Evolutionary conservation across 352 stramenopile species (phyloP).

Genomic region (Globisporangium sylvaticum): DNA sequence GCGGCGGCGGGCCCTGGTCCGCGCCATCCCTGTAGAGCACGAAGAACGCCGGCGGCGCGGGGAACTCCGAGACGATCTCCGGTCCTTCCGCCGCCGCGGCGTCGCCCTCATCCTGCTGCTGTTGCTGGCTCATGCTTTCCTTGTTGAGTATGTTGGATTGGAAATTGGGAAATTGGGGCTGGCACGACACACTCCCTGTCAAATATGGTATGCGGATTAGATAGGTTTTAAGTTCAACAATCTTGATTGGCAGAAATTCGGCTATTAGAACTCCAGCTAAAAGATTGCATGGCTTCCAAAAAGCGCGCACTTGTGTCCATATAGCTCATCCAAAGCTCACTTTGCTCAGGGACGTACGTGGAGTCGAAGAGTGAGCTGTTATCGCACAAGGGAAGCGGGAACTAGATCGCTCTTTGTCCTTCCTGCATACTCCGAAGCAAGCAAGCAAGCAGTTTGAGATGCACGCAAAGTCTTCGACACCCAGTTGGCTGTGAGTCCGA

Average conservation of each 20-base stretch:
- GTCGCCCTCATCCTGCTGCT: constrained; percentile 5
- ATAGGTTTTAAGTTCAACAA: not conserved
- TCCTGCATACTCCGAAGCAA: no score
- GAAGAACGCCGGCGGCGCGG: constrained; percentile 77
- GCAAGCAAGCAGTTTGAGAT: no score
- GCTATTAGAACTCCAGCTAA: no score
- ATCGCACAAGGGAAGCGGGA: no score
- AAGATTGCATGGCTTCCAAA: no score
- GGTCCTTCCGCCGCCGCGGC: constrained; percentile 33
- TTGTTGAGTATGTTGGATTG: not conserved
- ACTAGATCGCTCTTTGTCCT: no score
- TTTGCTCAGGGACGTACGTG: no score
- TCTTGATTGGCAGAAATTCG: not conserved
- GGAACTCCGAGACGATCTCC: constrained; percentile 85
- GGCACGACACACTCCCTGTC: not conserved
- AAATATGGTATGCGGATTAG: not conserved
- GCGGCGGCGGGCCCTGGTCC: constrained; percentile 47
- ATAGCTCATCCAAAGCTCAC: no score
- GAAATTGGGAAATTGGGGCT: not conserved
- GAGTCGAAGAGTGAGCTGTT: no score
- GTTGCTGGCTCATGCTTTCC: not conserved
- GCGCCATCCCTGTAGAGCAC: constrained; percentile 57
- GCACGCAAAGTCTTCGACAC: no score
- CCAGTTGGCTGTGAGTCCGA: no score
- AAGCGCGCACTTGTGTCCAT: no score